Evolutionary conservation across 2,329 filamentous ascomycete genomes (phyloP), one percentile per base, ranked within the genome.

Genomic region (Aurifilum marmelostoma): DNA sequence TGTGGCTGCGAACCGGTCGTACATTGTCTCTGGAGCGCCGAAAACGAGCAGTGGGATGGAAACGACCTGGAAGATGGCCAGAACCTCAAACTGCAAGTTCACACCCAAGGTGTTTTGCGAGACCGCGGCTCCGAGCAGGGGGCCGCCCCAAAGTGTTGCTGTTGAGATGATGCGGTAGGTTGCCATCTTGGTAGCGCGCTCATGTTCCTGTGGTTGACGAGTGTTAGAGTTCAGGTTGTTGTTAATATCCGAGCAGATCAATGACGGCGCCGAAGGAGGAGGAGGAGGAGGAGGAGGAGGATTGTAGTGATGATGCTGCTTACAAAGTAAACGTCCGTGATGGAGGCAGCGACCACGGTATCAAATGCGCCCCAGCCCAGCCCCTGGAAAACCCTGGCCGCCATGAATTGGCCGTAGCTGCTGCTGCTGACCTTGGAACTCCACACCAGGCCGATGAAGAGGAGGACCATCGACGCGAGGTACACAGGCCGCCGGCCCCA

Each of bases 281-380:
- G 34, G 34, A 34, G n/a, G 24, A 52, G 14, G 24, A 18, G 12
- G 27, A 32, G n/a, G n/a, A n/a, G n/a, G n/a, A n/a, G n/a, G n/a
- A n/a, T n/a, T n/a, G n/a, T n/a, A n/a, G n/a, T n/a, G n/a, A 3
- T 12, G 12, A 27, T 34, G 34, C 11, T 9, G 76, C 84, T 76
- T 75, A 88, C 86, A 73, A 86, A 88, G 74, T 83, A 89, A 1
- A 84, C 84, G 72, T 89, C 87, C 61, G 86, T 82, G 63, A 89
- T 84, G 1, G 83, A 85, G 1, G 80, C 81, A 41, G 84, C 76
- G 39, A 87, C 79, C 52, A 89, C 76, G 6, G 81, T 83, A 72
- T 89, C 87, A 69, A 88, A 87, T 14, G 83, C 82, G 7, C 87
- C 87, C 84, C 87, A 88, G n/a, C 84, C 87, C 0, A 89, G 67